phyloP scores from a whole-genome alignment of 2,329 filamentous ascomycete species.

The Colletotrichum sp. region DNA sequence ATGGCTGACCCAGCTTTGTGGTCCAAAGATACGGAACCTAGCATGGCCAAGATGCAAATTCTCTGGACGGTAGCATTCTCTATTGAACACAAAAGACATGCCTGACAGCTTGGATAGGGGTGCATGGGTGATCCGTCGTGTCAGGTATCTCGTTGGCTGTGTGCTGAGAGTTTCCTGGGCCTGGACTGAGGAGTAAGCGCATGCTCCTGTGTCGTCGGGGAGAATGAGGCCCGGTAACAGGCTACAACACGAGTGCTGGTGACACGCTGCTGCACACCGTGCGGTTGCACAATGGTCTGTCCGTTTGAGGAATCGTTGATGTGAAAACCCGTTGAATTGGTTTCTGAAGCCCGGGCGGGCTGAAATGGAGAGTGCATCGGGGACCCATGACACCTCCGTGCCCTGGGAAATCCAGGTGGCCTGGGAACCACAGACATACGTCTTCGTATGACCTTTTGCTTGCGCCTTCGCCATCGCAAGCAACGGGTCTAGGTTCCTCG shows the following conservation, averaged over 20 bases:
- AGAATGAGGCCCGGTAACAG: neutral
- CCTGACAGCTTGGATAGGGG: neutral
- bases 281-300: neutral
- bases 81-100: neutral
- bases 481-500: neutral
- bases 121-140: neutral
- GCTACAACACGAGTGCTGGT: constrained; percentile 6
- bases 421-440: neutral
- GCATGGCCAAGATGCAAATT: neutral
- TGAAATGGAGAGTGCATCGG: neutral
- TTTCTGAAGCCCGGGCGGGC: neutral
- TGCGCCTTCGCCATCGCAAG: neutral
- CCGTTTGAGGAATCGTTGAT: neutral
- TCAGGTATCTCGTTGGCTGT: neutral
- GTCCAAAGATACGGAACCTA: neutral
- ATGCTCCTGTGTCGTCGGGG: neutral
- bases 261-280: neutral
- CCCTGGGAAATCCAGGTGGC: neutral
- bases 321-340: constrained; percentile 3
- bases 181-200: neutral
- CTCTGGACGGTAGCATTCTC: neutral
- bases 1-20: neutral
- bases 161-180: neutral
- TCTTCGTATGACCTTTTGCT: neutral
- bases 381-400: neutral